These are phyloP conservation scores for Colletotrichum endophyticum DNA, from an alignment of 2,329 filamentous ascomycete species.

Conservation along the genomic window DNA sequence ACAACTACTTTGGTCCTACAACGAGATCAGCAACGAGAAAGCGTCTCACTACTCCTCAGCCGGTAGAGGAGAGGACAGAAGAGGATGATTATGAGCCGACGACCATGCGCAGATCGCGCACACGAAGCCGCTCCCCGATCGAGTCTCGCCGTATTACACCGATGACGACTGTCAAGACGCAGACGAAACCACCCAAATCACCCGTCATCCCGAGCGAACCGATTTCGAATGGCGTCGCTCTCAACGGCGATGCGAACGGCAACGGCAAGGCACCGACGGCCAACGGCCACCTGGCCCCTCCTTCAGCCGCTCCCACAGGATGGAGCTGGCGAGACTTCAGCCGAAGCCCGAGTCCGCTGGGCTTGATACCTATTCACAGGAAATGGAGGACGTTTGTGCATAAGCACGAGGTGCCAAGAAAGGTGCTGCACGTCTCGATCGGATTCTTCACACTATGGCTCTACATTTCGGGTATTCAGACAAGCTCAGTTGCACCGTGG, in stretches of 20 bases:
- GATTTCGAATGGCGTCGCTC: slow-evolving; percentile 23
- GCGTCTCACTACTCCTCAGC: slow-evolving; percentile 59
- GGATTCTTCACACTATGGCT: slow-evolving; percentile 91
- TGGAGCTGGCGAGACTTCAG: slow-evolving; percentile 89
- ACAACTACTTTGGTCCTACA: slow-evolving; percentile 72
- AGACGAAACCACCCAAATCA: slow-evolving; percentile 33
- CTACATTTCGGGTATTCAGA: slow-evolving; percentile 80
- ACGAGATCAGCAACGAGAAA: slow-evolving; percentile 75
- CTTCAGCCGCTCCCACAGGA: slow-evolving; percentile 59
- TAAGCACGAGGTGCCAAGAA: slow-evolving; percentile 95
- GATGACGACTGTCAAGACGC: slow-evolving; percentile 55
- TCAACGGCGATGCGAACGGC: slow-evolving; percentile 27
- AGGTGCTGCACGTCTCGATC: slow-evolving; percentile 92
- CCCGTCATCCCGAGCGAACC: slow-evolving; percentile 22
- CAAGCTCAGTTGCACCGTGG: slow-evolving; percentile 79
- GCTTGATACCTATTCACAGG: slow-evolving; percentile 92
- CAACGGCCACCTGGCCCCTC: slow-evolving; percentile 76
- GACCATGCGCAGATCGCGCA: slow-evolving; percentile 66
- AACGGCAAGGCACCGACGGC: slow-evolving; percentile 30
- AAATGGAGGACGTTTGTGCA: slow-evolving; percentile 93
- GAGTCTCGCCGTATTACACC: slow-evolving; percentile 55
- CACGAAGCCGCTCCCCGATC: slow-evolving; percentile 74
- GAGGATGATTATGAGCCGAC: slow-evolving; percentile 42
- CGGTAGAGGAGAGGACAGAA: slow-evolving; percentile 60
- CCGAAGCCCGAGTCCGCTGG: slow-evolving; percentile 88